phyloP scores from a whole-genome alignment of 2,329 filamentous ascomycete species.

The Aspergillus pseudonomiae region DNA sequence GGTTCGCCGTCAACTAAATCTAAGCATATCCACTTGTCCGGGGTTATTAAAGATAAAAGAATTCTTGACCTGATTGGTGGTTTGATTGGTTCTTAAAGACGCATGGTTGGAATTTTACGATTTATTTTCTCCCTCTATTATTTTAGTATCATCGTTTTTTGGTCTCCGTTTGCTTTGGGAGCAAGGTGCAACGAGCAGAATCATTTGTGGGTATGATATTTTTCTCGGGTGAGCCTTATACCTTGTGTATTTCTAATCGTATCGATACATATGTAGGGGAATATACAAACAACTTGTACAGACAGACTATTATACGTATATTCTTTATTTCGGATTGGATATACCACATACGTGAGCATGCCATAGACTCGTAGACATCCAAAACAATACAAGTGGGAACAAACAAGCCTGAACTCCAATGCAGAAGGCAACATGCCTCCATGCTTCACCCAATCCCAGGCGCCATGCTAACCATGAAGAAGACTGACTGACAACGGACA shows the following conservation, averaged over 20 bases:
- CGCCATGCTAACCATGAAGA: slow-evolving; percentile 30
- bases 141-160: background rate
- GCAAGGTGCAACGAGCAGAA: slow-evolving; percentile 6
- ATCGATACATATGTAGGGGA: background rate
- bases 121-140: background rate
- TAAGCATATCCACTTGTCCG: background rate
- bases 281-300: slow-evolving; percentile 1
- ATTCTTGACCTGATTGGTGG: background rate
- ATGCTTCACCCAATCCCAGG: slow-evolving; percentile 17
- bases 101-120: background rate
- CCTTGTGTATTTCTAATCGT: slow-evolving; percentile 8
- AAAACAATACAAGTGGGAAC: slow-evolving; percentile 7
- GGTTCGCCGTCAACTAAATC: slow-evolving; percentile 44
- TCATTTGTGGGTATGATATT: slow-evolving; percentile 5
- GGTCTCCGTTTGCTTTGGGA: background rate
- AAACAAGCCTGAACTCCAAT: slow-evolving; percentile 20
- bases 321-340: background rate
- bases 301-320: background rate
- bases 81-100: background rate
- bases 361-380: slow-evolving; percentile 3
- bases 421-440: slow-evolving; percentile 11
- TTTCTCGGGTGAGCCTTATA: slow-evolving; percentile 7
- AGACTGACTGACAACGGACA: slow-evolving; percentile 13
- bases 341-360: background rate
- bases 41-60: slow-evolving; percentile 7